These are phyloP conservation scores for Amoebophrya sp. DNA, from an alignment of 169 alveolate genomes.

Conservation along the genomic window DNA sequence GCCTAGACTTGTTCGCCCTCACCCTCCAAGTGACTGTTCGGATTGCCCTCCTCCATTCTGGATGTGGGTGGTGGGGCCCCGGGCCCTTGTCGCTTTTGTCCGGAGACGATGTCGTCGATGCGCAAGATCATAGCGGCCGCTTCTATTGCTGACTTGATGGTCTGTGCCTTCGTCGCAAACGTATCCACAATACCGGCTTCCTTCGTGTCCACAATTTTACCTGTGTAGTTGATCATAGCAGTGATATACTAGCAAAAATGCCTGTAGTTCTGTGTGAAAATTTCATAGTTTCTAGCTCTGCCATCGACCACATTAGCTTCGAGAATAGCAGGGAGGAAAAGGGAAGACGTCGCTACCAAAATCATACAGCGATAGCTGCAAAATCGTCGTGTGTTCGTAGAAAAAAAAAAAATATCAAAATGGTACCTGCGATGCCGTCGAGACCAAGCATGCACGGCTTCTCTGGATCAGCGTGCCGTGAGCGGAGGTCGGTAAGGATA, in stretches of 20 bases:
- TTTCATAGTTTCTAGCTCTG: too few relatives aligned
- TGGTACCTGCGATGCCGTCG: background rate
- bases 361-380: too few relatives aligned
- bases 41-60: background rate
- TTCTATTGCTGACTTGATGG: constrained; percentile 92
- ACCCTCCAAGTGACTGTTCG: background rate
- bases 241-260: too few relatives aligned
- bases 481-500: background rate
- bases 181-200: constrained; percentile 83
- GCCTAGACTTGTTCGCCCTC: background rate
- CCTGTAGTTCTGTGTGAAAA: too few relatives aligned
- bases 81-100: background rate
- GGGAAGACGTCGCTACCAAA: too few relatives aligned
- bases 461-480: background rate
- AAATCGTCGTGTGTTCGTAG: too few relatives aligned
- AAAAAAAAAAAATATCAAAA: too few relatives aligned
- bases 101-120: constrained; percentile 87
- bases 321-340: too few relatives aligned
- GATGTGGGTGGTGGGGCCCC: background rate
- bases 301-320: too few relatives aligned
- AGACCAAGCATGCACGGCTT: background rate
- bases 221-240: too few relatives aligned
- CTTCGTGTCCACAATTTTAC: constrained; percentile 60
- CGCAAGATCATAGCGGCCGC: constrained; percentile 88
- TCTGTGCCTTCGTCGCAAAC: constrained; percentile 87